These are phyloP conservation scores for Tuber calosporum DNA, from an alignment of 495 filamentous ascomycete genomes.

Conservation along the genomic window DNA sequence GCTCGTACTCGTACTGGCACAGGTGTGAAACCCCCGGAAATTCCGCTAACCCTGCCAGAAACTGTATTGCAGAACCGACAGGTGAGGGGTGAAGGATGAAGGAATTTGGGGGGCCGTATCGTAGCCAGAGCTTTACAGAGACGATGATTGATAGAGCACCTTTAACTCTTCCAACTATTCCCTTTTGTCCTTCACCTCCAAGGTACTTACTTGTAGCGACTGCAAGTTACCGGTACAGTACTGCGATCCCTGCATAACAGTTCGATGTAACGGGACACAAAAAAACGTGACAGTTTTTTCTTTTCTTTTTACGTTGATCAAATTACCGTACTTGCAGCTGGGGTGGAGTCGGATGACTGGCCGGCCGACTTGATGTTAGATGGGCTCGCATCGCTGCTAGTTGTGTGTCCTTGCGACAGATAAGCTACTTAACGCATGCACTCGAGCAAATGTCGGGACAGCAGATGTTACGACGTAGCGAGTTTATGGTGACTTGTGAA, in stretches of 20 bases:
- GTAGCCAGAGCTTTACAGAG: neutral
- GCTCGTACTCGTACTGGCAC: too few species aligned
- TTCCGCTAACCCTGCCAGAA: neutral
- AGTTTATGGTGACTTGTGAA: neutral
- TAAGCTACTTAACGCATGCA: neutral
- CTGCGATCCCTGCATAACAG: neutral
- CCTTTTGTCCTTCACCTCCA: neutral
- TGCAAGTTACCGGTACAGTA: neutral
- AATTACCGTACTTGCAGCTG: conserved; percentile 2
- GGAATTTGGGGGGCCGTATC: neutral
- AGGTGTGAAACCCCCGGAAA: neutral
- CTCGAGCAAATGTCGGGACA: neutral
- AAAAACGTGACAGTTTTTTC: neutral
- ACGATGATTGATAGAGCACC: neutral
- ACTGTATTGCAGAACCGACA: neutral
- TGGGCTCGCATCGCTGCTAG: neutral
- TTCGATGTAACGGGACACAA: conserved; percentile 2
- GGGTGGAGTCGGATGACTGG: neutral
- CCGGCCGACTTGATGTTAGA: neutral
- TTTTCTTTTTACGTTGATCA: neutral
- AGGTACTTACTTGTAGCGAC: neutral
- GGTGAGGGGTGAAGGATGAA: neutral
- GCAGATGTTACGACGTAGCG: neutral
- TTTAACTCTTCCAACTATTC: neutral
- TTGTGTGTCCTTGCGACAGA: neutral